Base-by-base conservation (phyloP, 495 filamentous ascomycete species). In the Penicillium robsamsonii region DNA sequence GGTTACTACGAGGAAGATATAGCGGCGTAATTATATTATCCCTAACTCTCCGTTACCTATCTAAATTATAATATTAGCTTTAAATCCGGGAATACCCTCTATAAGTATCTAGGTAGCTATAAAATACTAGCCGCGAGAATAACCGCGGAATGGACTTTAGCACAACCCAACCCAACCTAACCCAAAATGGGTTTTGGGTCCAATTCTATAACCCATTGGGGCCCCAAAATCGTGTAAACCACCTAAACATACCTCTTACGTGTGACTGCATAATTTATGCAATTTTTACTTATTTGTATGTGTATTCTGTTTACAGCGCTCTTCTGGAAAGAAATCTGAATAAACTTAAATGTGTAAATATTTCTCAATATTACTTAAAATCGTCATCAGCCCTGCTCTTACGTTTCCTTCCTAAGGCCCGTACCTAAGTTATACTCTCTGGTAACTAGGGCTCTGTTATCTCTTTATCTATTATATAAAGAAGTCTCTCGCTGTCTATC, bases 381-480 rank as follows among this genome's bases (percentile, higher is more conserved):
- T 33, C 3, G 3, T 49, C 22, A 35, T 49, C 18, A 24, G 11
- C 46, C 10, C 30, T 49, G 18, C n/a, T 49, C 18, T 49, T 35
- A 29, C 11, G 17, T 11, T 49, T 49, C 29, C 46, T 37, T 30
- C 30, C 5, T 35, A 24, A 49, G 11, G 45, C 27, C 18, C 7
- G 7, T 40, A 24, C 10, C 33, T 51, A 41, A 25, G 20, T 27
- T 18, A 20, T 27, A 48, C 8, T 11, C 42, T 48, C n/a, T 48
- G 33, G 46, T 31, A 48, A 20, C n/a, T 33, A 7, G 8, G 31
- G 46, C 24, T 24, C 18, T 48, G 17, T 29, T 48, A 25, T 11
- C 11, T 51, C 18, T 41, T 20, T 29, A 31, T 52, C 35, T 52
- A 27, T 42, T 29, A 31, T 6, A 42, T 52, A 13, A 40, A 50